These are phyloP conservation scores for Melastoma candidum DNA, from an alignment of 441 rosid genomes.

Conservation along the genomic window DNA sequence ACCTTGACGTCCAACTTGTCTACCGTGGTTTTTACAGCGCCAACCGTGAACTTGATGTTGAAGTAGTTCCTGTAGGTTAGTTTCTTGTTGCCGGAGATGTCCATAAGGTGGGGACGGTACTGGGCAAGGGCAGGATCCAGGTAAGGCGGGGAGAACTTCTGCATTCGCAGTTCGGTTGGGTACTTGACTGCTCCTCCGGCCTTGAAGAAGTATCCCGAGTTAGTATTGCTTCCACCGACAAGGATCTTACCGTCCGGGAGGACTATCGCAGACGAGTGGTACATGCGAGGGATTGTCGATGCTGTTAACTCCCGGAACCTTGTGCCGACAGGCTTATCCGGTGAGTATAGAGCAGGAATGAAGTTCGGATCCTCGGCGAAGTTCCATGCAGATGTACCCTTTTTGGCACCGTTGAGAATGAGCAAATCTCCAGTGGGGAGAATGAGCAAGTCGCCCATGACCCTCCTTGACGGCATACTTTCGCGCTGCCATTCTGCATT, in stretches of 20 bases:
- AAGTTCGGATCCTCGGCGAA: conserved; percentile 42
- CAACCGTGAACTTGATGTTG: conserved; percentile 15
- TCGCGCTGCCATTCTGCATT: conserved; percentile 41
- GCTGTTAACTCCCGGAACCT: conserved; percentile 30
- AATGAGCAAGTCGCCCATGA: conserved; percentile 42
- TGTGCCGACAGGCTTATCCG: conserved; percentile 10
- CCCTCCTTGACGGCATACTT: conserved; percentile 48
- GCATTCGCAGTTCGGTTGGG: conserved; percentile 61
- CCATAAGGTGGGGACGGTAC: conserved; percentile 22
- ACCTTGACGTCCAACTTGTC: neutral
- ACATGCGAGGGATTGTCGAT: conserved; percentile 44
- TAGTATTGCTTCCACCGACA: conserved; percentile 57
- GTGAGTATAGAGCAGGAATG: conserved; percentile 27
- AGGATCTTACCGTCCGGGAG: conserved; percentile 48
- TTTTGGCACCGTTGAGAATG: conserved; percentile 42
- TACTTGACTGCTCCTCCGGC: conserved; percentile 18
- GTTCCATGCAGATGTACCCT: conserved; percentile 51
- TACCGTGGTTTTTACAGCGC: neutral
- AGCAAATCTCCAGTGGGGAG: conserved; percentile 51
- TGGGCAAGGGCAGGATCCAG: conserved; percentile 21
- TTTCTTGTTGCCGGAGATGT: neutral
- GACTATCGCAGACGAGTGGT: conserved; percentile 41
- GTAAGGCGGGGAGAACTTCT: conserved; percentile 59
- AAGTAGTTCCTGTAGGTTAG: conserved; percentile 16
- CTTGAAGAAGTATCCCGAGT: conserved; percentile 31